Evolutionary conservation across 2,329 filamentous ascomycete species (phyloP), one percentile per base, ranked within the genome.

Genomic region (Trichoderma arundinaceum): DNA sequence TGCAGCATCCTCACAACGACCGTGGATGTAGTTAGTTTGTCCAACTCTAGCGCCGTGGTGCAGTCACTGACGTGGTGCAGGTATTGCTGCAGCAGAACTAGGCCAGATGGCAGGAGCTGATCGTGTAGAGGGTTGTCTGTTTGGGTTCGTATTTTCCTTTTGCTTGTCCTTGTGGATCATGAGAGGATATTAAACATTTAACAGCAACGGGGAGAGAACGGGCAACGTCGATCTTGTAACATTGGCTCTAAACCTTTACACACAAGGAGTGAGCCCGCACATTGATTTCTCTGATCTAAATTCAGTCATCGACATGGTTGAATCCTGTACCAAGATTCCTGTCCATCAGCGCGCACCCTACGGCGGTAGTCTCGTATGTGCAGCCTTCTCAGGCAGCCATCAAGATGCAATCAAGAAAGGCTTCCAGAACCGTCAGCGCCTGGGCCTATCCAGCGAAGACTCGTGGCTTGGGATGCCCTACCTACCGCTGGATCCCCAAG

Each of bases 41-140:
- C 54, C 28, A 44, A 17, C 15, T 17, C 41, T 58, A 9, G n/a
- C 41, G 41, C 19, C 4, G 17, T 17, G 54, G 41, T 46, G 39
- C 28, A 22, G 41, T 46, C 28, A 41, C 54, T 58, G 41, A 58
- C 54, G 41, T 46, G 28, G 28, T 44, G 19, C 28, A 58, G 54
- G 54, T 58, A 33, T 58, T 33, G 54, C 54, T 35, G 54, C 54
- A 58, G 54, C 54, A 46, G 54, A 58, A 58, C 28, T 58, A 33
- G 54, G 54, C 54, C 54, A 58, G 54, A 58, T 58, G 54, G 54
- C 54, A 5, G 54, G 54, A 12, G 54, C 54, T 35, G 54, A 58
- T 28, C 54, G 54, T 35, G 54, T 58, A 32, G 54, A 58, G 41
- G 54, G 54, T 9, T 58, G 54, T 28, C n/a, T 58, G 54, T 58